These are phyloP conservation scores for Kodamaea suecica DNA, from an alignment of 1,139 yeast genomes.

Conservation along the genomic window DNA sequence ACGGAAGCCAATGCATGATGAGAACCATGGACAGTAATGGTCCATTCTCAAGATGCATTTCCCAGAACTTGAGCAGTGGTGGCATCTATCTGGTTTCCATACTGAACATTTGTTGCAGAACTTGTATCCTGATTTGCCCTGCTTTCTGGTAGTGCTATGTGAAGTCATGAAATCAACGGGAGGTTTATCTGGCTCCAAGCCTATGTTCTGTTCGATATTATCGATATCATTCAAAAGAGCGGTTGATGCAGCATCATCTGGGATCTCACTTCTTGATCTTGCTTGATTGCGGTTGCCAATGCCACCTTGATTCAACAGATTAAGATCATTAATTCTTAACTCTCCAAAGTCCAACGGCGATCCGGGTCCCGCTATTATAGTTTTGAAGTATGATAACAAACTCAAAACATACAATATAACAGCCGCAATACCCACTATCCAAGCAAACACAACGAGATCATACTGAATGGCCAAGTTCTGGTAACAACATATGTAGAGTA, in stretches of 20 bases:
- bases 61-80: slow-evolving; percentile 78
- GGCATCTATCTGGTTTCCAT: slow-evolving; percentile 94
- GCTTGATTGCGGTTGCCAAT: too few relatives aligned
- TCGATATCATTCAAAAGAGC: slow-evolving; percentile 4
- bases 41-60: slow-evolving; percentile 76
- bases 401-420: slow-evolving; percentile 23
- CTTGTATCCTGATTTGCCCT: slow-evolving; percentile 34
- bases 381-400: slow-evolving; percentile 48
- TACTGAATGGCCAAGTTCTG: slow-evolving; percentile 15
- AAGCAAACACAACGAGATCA: slow-evolving; percentile 11
- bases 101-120: slow-evolving; percentile 70
- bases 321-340: slow-evolving; percentile 19
- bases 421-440: slow-evolving; percentile 18
- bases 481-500: slow-evolving; percentile 16
- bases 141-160: slow-evolving; percentile 19
- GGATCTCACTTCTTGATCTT: too few relatives aligned
- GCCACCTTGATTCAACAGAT: slow-evolving; percentile 8
- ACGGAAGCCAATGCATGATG: slow-evolving; percentile 77
- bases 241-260: slow-evolving; percentile 1
- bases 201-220: background rate
- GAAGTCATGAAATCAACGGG: slow-evolving; percentile 35
- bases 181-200: slow-evolving; percentile 22
- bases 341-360: slow-evolving; percentile 53
- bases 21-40: slow-evolving; percentile 98
- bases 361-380: slow-evolving; percentile 62